A percentile compares a stretch with the other conserved stretches of the same genome.
Evolutionary conservation across 192 early-diverging fungal genomes (phyloP).

Genomic region (Coemansia sp.): DNA sequence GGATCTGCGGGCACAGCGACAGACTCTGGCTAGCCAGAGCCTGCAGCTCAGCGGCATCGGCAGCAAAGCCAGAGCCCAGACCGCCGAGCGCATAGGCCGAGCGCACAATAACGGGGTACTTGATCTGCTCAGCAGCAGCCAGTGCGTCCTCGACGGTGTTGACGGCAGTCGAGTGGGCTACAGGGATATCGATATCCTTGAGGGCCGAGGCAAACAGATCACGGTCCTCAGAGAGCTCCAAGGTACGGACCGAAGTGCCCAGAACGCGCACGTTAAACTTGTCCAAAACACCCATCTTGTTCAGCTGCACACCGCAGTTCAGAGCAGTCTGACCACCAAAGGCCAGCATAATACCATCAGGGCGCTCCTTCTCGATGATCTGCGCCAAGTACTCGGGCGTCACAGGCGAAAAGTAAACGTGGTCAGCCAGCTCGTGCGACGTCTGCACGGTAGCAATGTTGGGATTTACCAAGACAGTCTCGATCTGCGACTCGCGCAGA

Average conservation of each 20-base stretch:
- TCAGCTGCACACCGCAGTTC: conserved; percentile 90
- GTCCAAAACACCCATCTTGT: conserved; percentile 77
- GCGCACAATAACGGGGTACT: conserved; percentile 93
- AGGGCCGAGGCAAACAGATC: conserved; percentile 93
- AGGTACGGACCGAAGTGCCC: conserved; percentile 90
- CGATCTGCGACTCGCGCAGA: conserved; percentile 81
- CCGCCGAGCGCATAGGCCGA: conserved; percentile 94
- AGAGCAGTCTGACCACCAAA: conserved; percentile 97
- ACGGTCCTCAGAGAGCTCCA: conserved; percentile 90
- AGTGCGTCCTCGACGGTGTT: conserved; percentile 85
- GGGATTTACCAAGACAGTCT: conserved; percentile 97
- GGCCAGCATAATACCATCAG: conserved; percentile 92
- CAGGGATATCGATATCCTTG: conserved; percentile 74
- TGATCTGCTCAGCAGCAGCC: conserved; percentile 75
- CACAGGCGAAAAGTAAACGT: conserved; percentile 94
- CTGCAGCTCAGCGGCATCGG: conserved; percentile 66
- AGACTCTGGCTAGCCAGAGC: conserved; percentile 81
- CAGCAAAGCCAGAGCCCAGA: conserved; percentile 95
- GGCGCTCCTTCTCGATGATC: conserved; percentile 89
- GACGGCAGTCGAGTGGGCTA: conserved; percentile 86
- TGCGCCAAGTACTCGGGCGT: conserved; percentile 88
- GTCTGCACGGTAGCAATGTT: conserved; percentile 99
- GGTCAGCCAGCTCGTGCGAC: conserved; percentile 84
- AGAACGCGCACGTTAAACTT: conserved; percentile 84
- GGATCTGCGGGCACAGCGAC: conserved; percentile 83